Evolutionary conservation across 2,329 filamentous ascomycete species (phyloP).

Genomic region (Arthroderma sp.): DNA sequence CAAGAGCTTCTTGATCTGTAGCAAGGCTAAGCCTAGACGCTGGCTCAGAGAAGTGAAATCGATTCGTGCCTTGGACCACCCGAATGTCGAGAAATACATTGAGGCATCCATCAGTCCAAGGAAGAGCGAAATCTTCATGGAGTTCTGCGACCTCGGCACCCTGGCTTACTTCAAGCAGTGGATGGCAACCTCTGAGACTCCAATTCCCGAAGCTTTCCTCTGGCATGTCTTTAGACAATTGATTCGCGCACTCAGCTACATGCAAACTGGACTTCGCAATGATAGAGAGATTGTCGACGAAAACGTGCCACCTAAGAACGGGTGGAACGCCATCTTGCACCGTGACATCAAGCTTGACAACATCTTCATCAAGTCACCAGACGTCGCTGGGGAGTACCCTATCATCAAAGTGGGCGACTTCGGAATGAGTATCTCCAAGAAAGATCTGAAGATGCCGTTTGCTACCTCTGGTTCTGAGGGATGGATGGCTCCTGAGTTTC

Average conservation of each 20-base stretch:
- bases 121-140: conserved; percentile 13
- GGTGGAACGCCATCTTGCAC: conserved; percentile 14
- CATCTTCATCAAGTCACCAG: conserved; percentile 5
- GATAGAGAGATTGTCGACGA: neutral
- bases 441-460: conserved; percentile 5
- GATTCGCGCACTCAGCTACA: conserved; percentile 11
- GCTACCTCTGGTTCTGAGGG: neutral
- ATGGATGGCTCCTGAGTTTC: conserved; percentile 9
- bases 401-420: conserved; percentile 15
- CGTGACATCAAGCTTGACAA: conserved; percentile 16
- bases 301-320: neutral
- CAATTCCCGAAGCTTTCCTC: conserved; percentile 13
- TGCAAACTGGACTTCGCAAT: conserved; percentile 14
- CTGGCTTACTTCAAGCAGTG: conserved; percentile 10
- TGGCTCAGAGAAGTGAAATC: conserved; percentile 8
- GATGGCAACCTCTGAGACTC: neutral
- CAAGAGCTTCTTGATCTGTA: conserved; percentile 6
- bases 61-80: conserved; percentile 6
- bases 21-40: conserved; percentile 2
- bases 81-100: conserved; percentile 11
- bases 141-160: conserved; percentile 15
- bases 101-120: conserved; percentile 5
- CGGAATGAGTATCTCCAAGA: conserved; percentile 10
- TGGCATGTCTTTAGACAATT: conserved; percentile 13
- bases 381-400: conserved; percentile 5